These are phyloP conservation scores for Metschnikowia orientalis DNA, from an alignment of 805 yeast genomes.

Conservation along the genomic window DNA sequence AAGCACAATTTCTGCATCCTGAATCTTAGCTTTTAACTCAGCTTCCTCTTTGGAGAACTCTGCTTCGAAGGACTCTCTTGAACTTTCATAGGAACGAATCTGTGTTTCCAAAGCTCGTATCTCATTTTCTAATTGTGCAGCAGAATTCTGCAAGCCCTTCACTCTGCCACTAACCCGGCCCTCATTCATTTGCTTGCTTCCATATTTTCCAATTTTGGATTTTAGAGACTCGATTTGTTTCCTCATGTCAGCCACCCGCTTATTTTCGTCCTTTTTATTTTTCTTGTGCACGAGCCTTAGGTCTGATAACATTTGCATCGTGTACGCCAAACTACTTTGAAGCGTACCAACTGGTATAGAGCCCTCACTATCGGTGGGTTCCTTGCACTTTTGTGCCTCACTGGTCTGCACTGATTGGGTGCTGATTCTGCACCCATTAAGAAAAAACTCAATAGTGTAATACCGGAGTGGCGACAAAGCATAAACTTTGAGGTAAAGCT, in stretches of 20 bases:
- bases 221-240: constrained; percentile 31
- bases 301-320: constrained; percentile 24
- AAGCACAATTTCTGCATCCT: constrained; percentile 21
- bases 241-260: constrained; percentile 28
- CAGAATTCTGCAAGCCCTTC: constrained; percentile 38
- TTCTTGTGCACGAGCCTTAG: constrained; percentile 26
- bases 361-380: no score
- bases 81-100: constrained; percentile 14
- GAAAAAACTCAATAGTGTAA: constrained; percentile 31
- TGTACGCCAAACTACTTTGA: constrained; percentile 30
- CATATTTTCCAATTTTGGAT: constrained; percentile 29
- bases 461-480: constrained; percentile 36
- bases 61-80: constrained; percentile 14
- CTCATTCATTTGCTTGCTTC: constrained; percentile 24
- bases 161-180: constrained; percentile 32
- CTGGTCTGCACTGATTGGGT: no score
- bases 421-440: no score
- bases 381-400: no score
- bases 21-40: constrained; percentile 19
- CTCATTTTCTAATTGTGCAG: constrained; percentile 36
- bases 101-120: constrained; percentile 22
- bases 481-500: no score
- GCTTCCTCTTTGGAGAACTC: constrained; percentile 20
- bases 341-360: constrained; percentile 29
- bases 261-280: constrained; percentile 36